A percentile compares a stretch with the other conserved stretches of the same genome.
Conservation (phyloP, 352 stramenopile genomes). For the Phytophthora lateralis region DNA sequence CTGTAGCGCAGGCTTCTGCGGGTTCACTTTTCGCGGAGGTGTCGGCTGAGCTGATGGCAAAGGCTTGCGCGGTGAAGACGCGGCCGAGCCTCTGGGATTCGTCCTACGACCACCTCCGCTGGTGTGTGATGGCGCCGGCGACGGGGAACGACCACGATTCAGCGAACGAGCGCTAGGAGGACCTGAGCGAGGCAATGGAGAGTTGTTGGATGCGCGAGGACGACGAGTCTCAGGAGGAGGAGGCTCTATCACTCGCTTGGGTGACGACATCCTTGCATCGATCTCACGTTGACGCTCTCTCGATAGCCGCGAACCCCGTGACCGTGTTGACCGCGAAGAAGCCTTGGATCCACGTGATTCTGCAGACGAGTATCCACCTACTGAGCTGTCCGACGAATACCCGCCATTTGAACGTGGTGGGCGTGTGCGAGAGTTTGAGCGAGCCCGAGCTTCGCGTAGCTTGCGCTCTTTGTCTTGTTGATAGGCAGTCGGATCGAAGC, state of each 20-base stretch:
- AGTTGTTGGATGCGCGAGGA: slow-evolving; percentile 22
- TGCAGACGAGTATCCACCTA: slow-evolving; percentile 69
- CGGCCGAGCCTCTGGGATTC: slow-evolving; percentile 1
- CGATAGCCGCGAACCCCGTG: slow-evolving; percentile 43
- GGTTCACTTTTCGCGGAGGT: slow-evolving; percentile 7
- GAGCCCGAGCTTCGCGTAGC: slow-evolving; percentile 42
- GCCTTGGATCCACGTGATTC: slow-evolving; percentile 55
- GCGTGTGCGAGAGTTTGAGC: slow-evolving; percentile 35
- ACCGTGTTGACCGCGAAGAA: slow-evolving; percentile 51
- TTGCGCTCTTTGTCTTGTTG: slow-evolving; percentile 75
- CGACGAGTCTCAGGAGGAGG: slow-evolving; percentile 21
- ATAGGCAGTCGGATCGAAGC: slow-evolving; percentile 86
- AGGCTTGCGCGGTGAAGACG: slow-evolving; percentile 17
- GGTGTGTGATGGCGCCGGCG: slow-evolving; percentile 22
- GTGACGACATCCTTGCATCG: slow-evolving; percentile 60
- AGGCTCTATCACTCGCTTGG: slow-evolving; percentile 38
- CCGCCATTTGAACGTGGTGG: slow-evolving; percentile 34
- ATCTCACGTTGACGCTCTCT: slow-evolving; percentile 61
- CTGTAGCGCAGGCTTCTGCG: slow-evolving; percentile 9
- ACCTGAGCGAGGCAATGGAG: slow-evolving; percentile 31
- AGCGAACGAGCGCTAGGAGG: slow-evolving; percentile 14
- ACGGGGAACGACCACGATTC: slow-evolving; percentile 39
- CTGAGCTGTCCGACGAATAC: slow-evolving; percentile 71
- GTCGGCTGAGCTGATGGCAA: slow-evolving; percentile 9
- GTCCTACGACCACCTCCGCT: neutral